Percentiles rank a stretch among this genome's conserved stretches.
These are phyloP conservation scores for Raphidocelis subcapitata DNA, from an alignment of 139 green algal genomes.

Conservation along the genomic window DNA sequence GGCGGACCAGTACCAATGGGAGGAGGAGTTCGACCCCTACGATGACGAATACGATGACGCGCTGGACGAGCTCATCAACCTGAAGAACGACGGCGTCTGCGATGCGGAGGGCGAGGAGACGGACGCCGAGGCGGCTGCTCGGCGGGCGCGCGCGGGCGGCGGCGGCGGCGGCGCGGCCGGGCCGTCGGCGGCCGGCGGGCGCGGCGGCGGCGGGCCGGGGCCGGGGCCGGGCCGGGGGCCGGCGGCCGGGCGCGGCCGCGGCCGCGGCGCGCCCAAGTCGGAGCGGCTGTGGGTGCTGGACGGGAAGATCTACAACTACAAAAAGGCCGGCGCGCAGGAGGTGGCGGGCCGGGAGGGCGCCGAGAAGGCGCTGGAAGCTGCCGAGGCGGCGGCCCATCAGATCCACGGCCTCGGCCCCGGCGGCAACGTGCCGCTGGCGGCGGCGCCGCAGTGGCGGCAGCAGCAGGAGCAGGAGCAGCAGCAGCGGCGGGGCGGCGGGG, in stretches of 20 bases:
- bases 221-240: background rate
- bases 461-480: conserved; percentile 46
- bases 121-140: background rate
- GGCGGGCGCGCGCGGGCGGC: background rate
- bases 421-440: conserved; percentile 44
- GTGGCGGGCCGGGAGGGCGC: conserved; percentile 51
- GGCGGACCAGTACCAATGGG: conserved; percentile 60
- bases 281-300: conserved; percentile 70
- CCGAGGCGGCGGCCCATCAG: conserved; percentile 34
- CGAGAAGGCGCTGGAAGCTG: conserved; percentile 36
- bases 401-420: conserved; percentile 70
- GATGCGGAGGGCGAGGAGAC: conserved; percentile 63
- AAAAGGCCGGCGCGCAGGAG: conserved; percentile 65
- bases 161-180: background rate
- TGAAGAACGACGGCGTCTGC: conserved; percentile 49
- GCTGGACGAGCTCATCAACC: conserved; percentile 67
- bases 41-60: conserved; percentile 89
- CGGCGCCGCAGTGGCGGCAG: conserved; percentile 36
- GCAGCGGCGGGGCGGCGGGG: background rate
- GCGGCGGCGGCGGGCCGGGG: conserved; percentile 10
- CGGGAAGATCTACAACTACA: conserved; percentile 82
- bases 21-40: no score
- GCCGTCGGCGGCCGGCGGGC: conserved; percentile 2
- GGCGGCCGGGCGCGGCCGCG: conserved; percentile 7
- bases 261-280: background rate